A percentile compares a stretch with the other conserved stretches of the same genome.
Evolutionary conservation across 1,284 basidiomycete species (phyloP).

Genomic region (Salmacisia buchloeana): DNA sequence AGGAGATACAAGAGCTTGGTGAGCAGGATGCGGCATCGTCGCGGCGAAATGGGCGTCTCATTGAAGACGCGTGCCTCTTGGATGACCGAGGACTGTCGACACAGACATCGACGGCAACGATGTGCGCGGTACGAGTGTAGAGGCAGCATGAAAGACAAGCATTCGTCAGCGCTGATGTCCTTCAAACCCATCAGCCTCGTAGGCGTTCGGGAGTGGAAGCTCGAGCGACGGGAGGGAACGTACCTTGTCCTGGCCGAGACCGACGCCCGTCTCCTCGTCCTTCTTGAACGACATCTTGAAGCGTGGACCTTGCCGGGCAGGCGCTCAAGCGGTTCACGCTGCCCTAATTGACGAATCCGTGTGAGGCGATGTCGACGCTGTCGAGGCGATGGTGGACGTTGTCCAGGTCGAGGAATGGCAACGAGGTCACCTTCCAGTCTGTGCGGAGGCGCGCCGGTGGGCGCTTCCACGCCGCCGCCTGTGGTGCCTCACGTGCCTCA

Average conservation of each 20-base stretch:
- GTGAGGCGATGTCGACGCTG: too few relatives aligned
- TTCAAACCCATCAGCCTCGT: background rate
- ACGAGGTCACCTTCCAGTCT: too few relatives aligned
- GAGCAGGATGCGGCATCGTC: constrained; percentile 91
- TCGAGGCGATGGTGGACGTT: too few relatives aligned
- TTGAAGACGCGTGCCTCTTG: constrained; percentile 99
- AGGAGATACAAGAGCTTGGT: constrained; percentile 94
- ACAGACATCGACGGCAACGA: background rate
- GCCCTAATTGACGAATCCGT: too few relatives aligned
- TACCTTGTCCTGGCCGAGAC: constrained; percentile 45
- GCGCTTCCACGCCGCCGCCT: too few relatives aligned
- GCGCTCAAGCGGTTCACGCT: too few relatives aligned
- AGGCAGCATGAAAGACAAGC: background rate
- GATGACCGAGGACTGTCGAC: constrained; percentile 38
- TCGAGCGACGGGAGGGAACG: too few relatives aligned
- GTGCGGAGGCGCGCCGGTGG: too few relatives aligned
- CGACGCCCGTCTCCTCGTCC: constrained; percentile 42
- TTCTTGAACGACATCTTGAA: constrained; percentile 48
- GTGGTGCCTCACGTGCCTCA: too few relatives aligned
- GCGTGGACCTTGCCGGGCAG: background rate
- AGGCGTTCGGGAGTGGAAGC: too few relatives aligned
- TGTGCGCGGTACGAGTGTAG: background rate
- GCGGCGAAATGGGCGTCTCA: constrained; percentile 79
- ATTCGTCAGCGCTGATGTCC: background rate
- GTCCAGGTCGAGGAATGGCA: too few relatives aligned